A percentile compares a stretch with the other conserved stretches of the same genome.
Evolutionary conservation across 2,329 filamentous ascomycete genomes (phyloP).

Genomic region (Fusarium sp.): DNA sequence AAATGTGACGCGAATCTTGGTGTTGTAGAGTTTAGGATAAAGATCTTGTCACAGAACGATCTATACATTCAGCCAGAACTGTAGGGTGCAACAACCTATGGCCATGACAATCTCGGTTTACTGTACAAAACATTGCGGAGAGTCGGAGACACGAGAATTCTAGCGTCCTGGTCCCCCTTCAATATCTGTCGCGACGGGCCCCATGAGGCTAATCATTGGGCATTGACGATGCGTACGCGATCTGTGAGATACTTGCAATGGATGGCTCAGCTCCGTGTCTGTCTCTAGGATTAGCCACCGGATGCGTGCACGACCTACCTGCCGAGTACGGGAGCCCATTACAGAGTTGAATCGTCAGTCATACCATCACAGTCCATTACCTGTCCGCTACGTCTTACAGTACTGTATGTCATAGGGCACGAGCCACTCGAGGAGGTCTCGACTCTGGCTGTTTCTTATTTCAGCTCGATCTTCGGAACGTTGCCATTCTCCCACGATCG

Average conservation of each 20-base stretch:
- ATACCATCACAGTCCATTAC: conserved; percentile 4
- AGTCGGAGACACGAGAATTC: conserved; percentile 4
- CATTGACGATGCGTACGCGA: background rate
- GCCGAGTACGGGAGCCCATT: background rate
- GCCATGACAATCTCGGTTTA: background rate
- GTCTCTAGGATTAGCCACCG: background rate
- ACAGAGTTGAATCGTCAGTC: background rate
- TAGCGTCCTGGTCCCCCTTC: background rate
- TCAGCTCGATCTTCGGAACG: conserved; percentile 18
- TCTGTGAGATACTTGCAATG: conserved; percentile 4
- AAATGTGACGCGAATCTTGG: conserved; percentile 9
- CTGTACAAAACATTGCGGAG: background rate
- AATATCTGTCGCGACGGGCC: background rate
- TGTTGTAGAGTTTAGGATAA: conserved; percentile 17
- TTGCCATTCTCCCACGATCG: conserved; percentile 23
- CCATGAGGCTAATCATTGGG: conserved; percentile 10
- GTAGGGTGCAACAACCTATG: background rate
- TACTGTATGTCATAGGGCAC: background rate
- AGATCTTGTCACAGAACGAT: background rate
- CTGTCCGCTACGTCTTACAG: background rate
- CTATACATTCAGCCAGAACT: background rate
- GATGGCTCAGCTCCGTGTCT: conserved; percentile 10
- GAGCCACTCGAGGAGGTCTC: conserved; percentile 7
- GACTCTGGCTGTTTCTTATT: conserved; percentile 8
- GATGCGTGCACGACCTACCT: background rate